A percentile compares a stretch with the other conserved stretches of the same genome.
Conservation (phyloP, 768 basidiomycete genomes). For the Suillus plorans region DNA sequence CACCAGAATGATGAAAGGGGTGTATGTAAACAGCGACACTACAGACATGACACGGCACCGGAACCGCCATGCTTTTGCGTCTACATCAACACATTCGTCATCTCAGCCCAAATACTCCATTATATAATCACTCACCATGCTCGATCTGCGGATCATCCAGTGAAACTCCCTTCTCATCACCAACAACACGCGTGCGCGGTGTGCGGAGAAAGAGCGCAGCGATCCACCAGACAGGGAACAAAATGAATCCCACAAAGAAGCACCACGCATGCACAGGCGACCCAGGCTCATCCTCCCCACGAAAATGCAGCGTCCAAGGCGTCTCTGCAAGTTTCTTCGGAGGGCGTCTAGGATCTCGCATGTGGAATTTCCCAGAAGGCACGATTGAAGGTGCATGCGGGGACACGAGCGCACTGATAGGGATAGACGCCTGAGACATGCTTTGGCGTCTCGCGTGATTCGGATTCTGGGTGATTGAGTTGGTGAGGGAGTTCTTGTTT, state of each 20-base stretch:
- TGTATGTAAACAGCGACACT: constrained; percentile 70
- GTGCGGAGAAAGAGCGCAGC: constrained; percentile 51
- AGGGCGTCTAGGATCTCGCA: constrained; percentile 77
- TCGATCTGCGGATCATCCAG: constrained; percentile 82
- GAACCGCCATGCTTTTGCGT: constrained; percentile 70
- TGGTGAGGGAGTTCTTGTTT: constrained; percentile 18
- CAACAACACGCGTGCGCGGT: constrained; percentile 63
- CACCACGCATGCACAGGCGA: constrained; percentile 71
- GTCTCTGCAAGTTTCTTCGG: constrained; percentile 53
- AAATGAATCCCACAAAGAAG: constrained; percentile 71
- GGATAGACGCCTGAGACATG: constrained; percentile 73
- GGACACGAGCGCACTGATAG: constrained; percentile 73
- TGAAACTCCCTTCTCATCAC: constrained; percentile 69
- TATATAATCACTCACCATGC: constrained; percentile 48
- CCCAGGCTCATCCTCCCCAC: constrained; percentile 49
- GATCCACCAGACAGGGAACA: constrained; percentile 66
- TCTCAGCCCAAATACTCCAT: constrained; percentile 7
- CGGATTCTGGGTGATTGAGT: constrained; percentile 10
- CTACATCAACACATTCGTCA: constrained; percentile 33
- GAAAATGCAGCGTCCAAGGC: constrained; percentile 59
- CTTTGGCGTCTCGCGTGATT: constrained; percentile 45
- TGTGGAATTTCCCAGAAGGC: constrained; percentile 63
- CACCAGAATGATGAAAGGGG: constrained; percentile 75
- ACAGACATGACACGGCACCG: constrained; percentile 74
- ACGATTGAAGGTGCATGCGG: constrained; percentile 75